Percentiles rank a stretch among this genome's conserved stretches.
These are phyloP conservation scores for Ustanciosporium gigantosporum DNA, from an alignment of 1,284 basidiomycete genomes.

Conservation along the genomic window DNA sequence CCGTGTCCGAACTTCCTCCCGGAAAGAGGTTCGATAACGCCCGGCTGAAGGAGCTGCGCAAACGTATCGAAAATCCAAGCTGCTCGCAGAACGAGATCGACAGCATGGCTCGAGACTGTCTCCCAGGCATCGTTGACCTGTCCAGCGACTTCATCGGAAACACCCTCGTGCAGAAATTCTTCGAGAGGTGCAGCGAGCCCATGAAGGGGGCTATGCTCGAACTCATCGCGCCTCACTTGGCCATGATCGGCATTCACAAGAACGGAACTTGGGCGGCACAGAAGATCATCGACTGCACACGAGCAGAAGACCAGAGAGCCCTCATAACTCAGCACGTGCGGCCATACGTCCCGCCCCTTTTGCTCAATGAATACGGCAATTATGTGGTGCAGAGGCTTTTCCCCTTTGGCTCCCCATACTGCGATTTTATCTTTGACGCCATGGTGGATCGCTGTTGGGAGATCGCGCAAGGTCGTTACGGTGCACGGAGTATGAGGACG, in stretches of 20 bases:
- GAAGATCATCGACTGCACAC: conserved; percentile 83
- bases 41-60: conserved; percentile 90
- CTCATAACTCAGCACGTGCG: conserved; percentile 83
- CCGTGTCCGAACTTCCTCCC: conserved; percentile 44
- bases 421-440: conserved; percentile 95
- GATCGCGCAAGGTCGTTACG: conserved; percentile 91
- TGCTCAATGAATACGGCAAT: conserved; percentile 95
- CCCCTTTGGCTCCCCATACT: conserved; percentile 82
- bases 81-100: conserved; percentile 87
- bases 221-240: conserved; percentile 87
- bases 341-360: conserved; percentile 87
- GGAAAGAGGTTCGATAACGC: conserved; percentile 81
- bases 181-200: conserved; percentile 79
- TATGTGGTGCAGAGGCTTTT: conserved; percentile 96
- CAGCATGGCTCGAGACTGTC: conserved; percentile 80
- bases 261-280: conserved; percentile 99
- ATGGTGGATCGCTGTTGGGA: conserved; percentile 99
- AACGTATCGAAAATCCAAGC: conserved; percentile 79
- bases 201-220: conserved; percentile 89
- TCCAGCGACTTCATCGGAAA: conserved; percentile 99
- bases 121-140: conserved; percentile 79
- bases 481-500: conserved; percentile 94
- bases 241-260: conserved; percentile 98
- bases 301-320: conserved; percentile 81
- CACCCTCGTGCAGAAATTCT: conserved; percentile 94